phyloP scores from a whole-genome alignment of 148 eudicot genomes.

The Arctostaphylos glauca region DNA sequence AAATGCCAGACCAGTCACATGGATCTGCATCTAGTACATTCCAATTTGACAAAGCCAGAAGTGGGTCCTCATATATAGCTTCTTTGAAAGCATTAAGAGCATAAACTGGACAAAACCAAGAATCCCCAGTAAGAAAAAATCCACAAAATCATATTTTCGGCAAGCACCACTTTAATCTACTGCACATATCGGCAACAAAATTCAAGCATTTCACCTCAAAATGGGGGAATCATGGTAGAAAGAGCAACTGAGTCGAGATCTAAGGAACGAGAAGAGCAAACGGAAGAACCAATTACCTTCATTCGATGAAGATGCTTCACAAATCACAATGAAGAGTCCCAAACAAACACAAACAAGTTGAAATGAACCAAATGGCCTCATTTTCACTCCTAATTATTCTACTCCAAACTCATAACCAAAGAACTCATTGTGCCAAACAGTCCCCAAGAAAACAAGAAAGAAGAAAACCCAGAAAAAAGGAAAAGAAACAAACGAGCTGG shows the following conservation, averaged over 20 bases:
- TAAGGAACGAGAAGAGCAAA: constrained; percentile 10
- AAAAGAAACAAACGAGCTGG: constrained; percentile 4
- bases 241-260: constrained; percentile 34
- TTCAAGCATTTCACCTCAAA: not conserved
- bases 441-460: not conserved
- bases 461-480: not conserved
- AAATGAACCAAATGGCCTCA: constrained; percentile 43
- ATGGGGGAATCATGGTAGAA: not conserved
- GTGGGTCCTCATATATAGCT: constrained; percentile 88
- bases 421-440: not conserved
- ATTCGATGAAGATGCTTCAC: constrained; percentile 47
- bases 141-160: not conserved
- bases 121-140: constrained; percentile 9
- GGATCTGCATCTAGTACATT: constrained; percentile 76
- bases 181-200: not conserved
- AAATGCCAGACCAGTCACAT: constrained; percentile 78
- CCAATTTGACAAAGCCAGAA: constrained; percentile 78
- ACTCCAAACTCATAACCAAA: constrained; percentile 23
- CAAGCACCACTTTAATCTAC: constrained; percentile 12
- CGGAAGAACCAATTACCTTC: constrained; percentile 49
- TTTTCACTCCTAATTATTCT: constrained; percentile 23
- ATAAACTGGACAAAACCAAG: constrained; percentile 47
- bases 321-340: constrained; percentile 37
- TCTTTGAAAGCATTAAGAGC: constrained; percentile 77
- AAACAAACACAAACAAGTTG: constrained; percentile 38